Percentiles rank a stretch among this genome's conserved stretches.
Evolutionary conservation across 2,329 filamentous ascomycete genomes (phyloP).

Genomic region (Camptophora hylomeconis): DNA sequence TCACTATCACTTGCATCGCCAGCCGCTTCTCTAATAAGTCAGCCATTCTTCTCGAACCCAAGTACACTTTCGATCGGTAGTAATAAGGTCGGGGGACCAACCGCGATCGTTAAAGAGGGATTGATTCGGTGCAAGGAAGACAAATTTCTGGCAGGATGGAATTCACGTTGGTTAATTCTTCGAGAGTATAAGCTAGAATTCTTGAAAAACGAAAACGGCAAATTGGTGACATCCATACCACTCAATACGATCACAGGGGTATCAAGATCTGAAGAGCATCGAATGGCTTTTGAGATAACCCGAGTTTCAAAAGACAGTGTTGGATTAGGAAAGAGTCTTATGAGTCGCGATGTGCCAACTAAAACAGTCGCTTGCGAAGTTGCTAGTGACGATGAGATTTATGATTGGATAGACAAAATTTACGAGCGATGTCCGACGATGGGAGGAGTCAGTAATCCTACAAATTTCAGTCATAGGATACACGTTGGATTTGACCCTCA

Average conservation of each 20-base stretch:
- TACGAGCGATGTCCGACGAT: slow-evolving; percentile 94
- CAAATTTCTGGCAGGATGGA: slow-evolving; percentile 65
- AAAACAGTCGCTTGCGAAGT: slow-evolving; percentile 85
- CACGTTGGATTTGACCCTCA: slow-evolving; percentile 96
- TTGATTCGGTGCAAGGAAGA: slow-evolving; percentile 61
- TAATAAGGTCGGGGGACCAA: slow-evolving; percentile 46
- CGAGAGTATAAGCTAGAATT: slow-evolving; percentile 91
- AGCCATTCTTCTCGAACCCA: slow-evolving; percentile 53
- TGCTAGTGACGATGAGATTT: slow-evolving; percentile 90
- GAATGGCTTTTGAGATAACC: slow-evolving; percentile 89
- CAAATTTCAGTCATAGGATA: slow-evolving; percentile 93
- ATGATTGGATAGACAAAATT: slow-evolving; percentile 97
- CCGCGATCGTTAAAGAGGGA: slow-evolving; percentile 59
- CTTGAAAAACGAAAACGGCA: slow-evolving; percentile 79
- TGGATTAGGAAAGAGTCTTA: slow-evolving; percentile 51
- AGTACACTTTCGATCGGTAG: slow-evolving; percentile 59
- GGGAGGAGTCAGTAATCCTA: slow-evolving; percentile 96
- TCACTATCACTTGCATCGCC: slow-evolving; percentile 50
- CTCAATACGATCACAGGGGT: slow-evolving; percentile 84
- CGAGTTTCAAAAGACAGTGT: slow-evolving; percentile 49
- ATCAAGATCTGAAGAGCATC: slow-evolving; percentile 77
- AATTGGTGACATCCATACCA: slow-evolving; percentile 72
- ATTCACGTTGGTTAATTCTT: slow-evolving; percentile 80
- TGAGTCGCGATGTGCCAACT: slow-evolving; percentile 66
- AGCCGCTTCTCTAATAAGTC: slow-evolving; percentile 48